These are phyloP conservation scores for Prunus armeniaca DNA, from an alignment of 306 rosid genomes.

Conservation along the genomic window DNA sequence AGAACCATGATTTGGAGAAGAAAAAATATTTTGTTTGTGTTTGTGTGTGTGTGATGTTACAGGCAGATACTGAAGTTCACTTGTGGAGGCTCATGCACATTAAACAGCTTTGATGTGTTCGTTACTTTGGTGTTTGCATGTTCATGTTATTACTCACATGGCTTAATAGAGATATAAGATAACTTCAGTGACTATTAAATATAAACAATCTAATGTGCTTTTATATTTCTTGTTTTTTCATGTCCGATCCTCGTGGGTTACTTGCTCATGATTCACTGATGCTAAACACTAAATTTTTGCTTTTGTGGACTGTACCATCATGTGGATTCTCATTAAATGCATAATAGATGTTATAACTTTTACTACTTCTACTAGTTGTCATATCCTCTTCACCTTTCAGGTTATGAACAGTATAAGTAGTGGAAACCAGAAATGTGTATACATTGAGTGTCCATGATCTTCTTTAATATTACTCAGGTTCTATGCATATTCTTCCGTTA, in stretches of 20 bases:
- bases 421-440: conserved; percentile 4
- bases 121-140: background rate
- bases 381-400: background rate
- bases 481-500: conserved; percentile 20
- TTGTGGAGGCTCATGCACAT: background rate
- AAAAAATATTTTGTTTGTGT: background rate
- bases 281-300: background rate
- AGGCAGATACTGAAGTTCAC: background rate
- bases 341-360: background rate
- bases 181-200: background rate
- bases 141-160: background rate
- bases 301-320: background rate
- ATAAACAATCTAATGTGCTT: background rate
- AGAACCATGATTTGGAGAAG: background rate
- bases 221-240: background rate
- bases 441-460: background rate
- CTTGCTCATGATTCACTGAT: background rate
- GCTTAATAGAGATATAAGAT: background rate
- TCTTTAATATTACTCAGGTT: conserved; percentile 6
- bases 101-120: background rate
- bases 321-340: background rate
- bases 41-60: background rate
- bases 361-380: background rate
- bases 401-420: background rate
- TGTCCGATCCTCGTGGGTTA: background rate